Percentiles rank a stretch among this genome's conserved stretches.
These are phyloP conservation scores for Maudiozyma serrabonitensis DNA, from an alignment of 805 yeast species.

Conservation along the genomic window DNA sequence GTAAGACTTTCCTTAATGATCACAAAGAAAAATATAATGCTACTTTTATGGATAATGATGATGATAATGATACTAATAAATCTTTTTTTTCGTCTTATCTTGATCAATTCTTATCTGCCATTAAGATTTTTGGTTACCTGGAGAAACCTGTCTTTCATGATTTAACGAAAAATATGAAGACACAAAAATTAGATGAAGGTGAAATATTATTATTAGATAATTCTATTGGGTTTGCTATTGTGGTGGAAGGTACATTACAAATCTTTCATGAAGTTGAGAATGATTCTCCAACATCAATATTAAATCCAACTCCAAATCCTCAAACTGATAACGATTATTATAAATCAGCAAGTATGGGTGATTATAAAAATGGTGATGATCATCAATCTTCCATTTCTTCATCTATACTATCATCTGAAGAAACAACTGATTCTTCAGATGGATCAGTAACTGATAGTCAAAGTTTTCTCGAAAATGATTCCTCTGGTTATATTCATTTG, in stretches of 20 bases:
- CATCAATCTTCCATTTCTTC: not conserved
- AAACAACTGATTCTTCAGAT: not conserved
- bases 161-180: conserved; percentile 82
- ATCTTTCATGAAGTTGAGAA: conserved; percentile 52
- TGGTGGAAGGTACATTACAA: conserved; percentile 83
- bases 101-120: conserved; percentile 84
- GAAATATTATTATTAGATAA: conserved; percentile 70
- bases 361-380: not conserved
- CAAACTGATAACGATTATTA: conserved; percentile 1
- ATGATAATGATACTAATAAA: not conserved
- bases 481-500: conserved; percentile 13
- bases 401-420: not conserved
- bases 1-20: not conserved
- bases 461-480: not conserved
- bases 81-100: conserved; percentile 45
- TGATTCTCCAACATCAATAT: conserved; percentile 2
- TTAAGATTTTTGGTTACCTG: conserved; percentile 86
- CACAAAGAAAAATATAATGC: not conserved
- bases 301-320: not conserved
- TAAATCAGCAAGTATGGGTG: conserved; percentile 3
- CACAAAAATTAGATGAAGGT: conserved; percentile 68
- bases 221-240: conserved; percentile 77
- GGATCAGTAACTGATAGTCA: not conserved
- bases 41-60: not conserved
- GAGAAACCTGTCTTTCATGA: conserved; percentile 89